Percentiles rank a stretch among this genome's conserved stretches.
Conservation (phyloP, 2,329 filamentous ascomycete species). For the Dactylellina parvicollis region DNA sequence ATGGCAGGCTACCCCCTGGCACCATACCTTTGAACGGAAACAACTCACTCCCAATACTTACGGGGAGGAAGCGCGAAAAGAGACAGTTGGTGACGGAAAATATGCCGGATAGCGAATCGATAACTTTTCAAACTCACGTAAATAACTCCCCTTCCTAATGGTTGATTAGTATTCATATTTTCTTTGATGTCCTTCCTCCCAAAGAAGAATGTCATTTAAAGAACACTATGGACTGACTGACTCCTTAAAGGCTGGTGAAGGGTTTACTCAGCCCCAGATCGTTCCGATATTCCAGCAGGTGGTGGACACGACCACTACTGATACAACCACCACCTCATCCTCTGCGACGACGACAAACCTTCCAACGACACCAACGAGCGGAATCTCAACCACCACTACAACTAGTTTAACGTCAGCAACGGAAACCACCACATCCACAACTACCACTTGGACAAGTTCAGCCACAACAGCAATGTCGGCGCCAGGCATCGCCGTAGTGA, state of each 20-base stretch:
- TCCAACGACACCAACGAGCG: slow-evolving; percentile 37
- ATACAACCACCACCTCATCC: slow-evolving; percentile 38
- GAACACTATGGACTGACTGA: no score
- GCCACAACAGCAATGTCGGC: neutral
- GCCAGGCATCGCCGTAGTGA: slow-evolving; percentile 27
- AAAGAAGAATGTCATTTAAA: slow-evolving; percentile 10
- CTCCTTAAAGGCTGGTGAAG: slow-evolving; percentile 35
- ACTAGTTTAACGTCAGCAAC: slow-evolving; percentile 41
- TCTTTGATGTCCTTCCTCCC: neutral
- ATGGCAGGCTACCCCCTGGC: neutral
- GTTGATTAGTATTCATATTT: neutral
- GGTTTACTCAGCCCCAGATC: slow-evolving; percentile 42
- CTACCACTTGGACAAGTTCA: slow-evolving; percentile 20
- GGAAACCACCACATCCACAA: slow-evolving; percentile 35
- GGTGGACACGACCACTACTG: slow-evolving; percentile 37
- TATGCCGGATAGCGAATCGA: slow-evolving; percentile 42
- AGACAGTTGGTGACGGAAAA: slow-evolving; percentile 40
- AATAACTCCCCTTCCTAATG: slow-evolving; percentile 16
- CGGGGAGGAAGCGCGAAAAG: slow-evolving; percentile 16
- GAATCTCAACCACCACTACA: slow-evolving; percentile 38
- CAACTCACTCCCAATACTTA: slow-evolving; percentile 11
- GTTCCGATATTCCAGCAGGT: slow-evolving; percentile 43
- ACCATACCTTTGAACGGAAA: slow-evolving; percentile 13
- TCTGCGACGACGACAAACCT: slow-evolving; percentile 26
- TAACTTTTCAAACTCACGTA: slow-evolving; percentile 49